Percentiles rank a stretch among this genome's conserved stretches.
Conservation (phyloP, 1,284 basidiomycete genomes). For the Trametes hirsuta region DNA sequence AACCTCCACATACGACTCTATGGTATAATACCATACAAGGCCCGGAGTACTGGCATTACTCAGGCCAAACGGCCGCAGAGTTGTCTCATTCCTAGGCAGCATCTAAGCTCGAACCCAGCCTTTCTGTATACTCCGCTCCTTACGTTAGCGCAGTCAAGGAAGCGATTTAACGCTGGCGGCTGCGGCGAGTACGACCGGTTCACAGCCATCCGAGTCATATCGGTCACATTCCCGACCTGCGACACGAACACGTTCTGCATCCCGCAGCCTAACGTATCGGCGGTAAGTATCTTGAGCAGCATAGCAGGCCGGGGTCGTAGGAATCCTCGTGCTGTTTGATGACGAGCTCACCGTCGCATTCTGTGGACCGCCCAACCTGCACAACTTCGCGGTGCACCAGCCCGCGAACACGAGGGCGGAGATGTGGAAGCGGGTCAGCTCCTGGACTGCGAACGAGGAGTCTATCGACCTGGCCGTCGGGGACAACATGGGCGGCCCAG, state of each 20-base stretch:
- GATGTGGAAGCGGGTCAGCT: conserved; percentile 33
- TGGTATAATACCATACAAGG: too few relatives aligned
- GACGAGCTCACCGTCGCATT: conserved; percentile 36
- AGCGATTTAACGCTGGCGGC: conserved; percentile 35
- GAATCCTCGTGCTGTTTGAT: conserved; percentile 37
- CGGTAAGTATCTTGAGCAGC: conserved; percentile 19
- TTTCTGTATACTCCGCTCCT: too few relatives aligned
- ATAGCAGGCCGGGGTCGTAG: background rate
- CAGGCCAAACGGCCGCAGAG: too few relatives aligned
- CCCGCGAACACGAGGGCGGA: conserved; percentile 27
- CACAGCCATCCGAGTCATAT: conserved; percentile 33
- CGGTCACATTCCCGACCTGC: conserved; percentile 34
- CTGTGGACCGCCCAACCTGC: conserved; percentile 35
- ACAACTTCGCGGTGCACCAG: conserved; percentile 38
- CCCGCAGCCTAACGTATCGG: conserved; percentile 26
- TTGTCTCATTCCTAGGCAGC: too few relatives aligned
- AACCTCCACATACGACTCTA: too few relatives aligned
- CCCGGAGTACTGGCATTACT: too few relatives aligned
- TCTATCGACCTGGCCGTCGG: conserved; percentile 36
- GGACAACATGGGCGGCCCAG: conserved; percentile 36
- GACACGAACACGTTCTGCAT: conserved; percentile 31
- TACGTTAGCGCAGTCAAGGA: too few relatives aligned
- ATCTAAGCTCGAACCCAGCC: too few relatives aligned
- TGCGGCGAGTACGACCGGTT: conserved; percentile 34
- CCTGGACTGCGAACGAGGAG: conserved; percentile 26